Conservation (phyloP, 2,329 filamentous ascomycete genomes). For the Neopestalotiopsis sp. region DNA sequence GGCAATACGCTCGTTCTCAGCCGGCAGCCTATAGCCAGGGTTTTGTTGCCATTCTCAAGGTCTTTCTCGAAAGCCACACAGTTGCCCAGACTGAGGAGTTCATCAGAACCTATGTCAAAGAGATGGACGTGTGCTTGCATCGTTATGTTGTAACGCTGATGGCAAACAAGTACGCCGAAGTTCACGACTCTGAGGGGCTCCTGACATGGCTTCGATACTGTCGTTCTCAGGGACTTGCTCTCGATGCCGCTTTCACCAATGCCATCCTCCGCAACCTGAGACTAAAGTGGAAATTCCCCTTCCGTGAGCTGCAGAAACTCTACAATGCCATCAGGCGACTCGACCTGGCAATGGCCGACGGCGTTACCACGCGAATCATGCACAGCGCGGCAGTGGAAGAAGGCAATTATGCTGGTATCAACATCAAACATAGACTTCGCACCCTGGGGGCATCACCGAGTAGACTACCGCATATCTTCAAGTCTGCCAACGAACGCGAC, state of each 20-base stretch:
- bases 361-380: slow-evolving; percentile 46
- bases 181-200: slow-evolving; percentile 44
- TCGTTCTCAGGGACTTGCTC: slow-evolving; percentile 38
- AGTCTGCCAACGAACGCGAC: slow-evolving; percentile 35
- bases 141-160: slow-evolving; percentile 46
- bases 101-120: slow-evolving; percentile 40
- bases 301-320: slow-evolving; percentile 40
- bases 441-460: slow-evolving; percentile 31
- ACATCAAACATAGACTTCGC: slow-evolving; percentile 28
- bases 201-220: slow-evolving; percentile 48
- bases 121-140: slow-evolving; percentile 42
- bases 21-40: slow-evolving; percentile 34
- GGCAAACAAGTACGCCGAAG: slow-evolving; percentile 48
- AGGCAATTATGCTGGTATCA: slow-evolving; percentile 22
- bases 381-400: slow-evolving; percentile 34
- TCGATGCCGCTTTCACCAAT: slow-evolving; percentile 45
- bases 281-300: slow-evolving; percentile 44
- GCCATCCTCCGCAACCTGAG: slow-evolving; percentile 45
- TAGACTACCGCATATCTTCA: slow-evolving; percentile 31
- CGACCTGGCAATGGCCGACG: slow-evolving; percentile 39
- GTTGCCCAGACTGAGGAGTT: slow-evolving; percentile 47
- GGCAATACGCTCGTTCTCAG: slow-evolving; percentile 18
- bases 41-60: slow-evolving; percentile 45
- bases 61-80: slow-evolving; percentile 45
- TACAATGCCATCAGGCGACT: slow-evolving; percentile 40